Conservation (phyloP, 768 basidiomycete species). For the Collybia nuda region DNA sequence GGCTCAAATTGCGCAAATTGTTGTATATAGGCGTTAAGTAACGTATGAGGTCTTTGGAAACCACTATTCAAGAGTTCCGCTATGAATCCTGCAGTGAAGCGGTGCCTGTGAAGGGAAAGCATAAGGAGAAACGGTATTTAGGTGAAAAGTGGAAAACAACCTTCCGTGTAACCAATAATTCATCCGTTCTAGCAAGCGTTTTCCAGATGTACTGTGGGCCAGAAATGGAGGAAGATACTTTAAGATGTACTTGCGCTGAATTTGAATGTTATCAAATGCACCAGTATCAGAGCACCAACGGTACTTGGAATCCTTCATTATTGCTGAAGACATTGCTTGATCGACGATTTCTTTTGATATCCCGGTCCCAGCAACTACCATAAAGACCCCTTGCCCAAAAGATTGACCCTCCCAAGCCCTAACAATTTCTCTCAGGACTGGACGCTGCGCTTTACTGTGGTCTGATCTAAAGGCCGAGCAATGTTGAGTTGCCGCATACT, state of each 20-base stretch:
- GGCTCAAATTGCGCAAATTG: conserved; percentile 37
- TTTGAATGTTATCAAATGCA: conserved; percentile 33
- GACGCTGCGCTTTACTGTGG: conserved; percentile 30
- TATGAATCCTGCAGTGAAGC: conserved; percentile 44
- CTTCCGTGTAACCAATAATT: conserved; percentile 48
- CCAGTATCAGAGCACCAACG: conserved; percentile 46
- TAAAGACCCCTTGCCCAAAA: conserved; percentile 37
- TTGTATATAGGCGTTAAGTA: conserved; percentile 40
- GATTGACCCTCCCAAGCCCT: conserved; percentile 39
- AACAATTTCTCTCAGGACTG: conserved; percentile 41
- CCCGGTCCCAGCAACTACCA: conserved; percentile 45
- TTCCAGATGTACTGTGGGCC: conserved; percentile 25
- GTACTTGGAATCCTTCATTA: conserved; percentile 46
- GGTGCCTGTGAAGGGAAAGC: conserved; percentile 28
- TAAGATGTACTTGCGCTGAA: conserved; percentile 33
- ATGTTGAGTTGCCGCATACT: conserved; percentile 40
- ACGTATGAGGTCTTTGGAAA: conserved; percentile 36
- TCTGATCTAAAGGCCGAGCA: conserved; percentile 36
- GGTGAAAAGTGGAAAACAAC: conserved; percentile 17
- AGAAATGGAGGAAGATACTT: conserved; percentile 34
- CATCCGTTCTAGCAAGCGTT: conserved; percentile 33
- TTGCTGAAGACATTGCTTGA: conserved; percentile 42
- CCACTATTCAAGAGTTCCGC: conserved; percentile 37
- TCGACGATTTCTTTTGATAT: conserved; percentile 45
- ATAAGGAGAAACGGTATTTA: conserved; percentile 1